These are phyloP conservation scores for Trichoderma koningiopsis DNA, from an alignment of 2,329 filamentous ascomycete genomes.

Conservation along the genomic window DNA sequence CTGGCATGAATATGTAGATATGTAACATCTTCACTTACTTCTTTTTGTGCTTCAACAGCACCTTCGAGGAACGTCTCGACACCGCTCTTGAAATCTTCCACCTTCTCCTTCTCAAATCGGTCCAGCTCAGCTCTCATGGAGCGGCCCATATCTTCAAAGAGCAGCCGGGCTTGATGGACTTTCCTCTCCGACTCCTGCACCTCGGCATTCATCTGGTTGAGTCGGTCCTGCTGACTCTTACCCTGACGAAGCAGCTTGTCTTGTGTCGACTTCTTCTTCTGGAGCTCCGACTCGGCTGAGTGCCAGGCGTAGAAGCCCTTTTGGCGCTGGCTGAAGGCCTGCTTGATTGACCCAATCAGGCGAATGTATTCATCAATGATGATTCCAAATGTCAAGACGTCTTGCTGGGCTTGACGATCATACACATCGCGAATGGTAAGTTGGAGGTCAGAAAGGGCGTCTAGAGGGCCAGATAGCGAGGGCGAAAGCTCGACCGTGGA, in stretches of 20 bases:
- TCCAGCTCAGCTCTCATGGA: conserved; percentile 91
- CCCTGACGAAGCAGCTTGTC: conserved; percentile 96
- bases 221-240: conserved; percentile 90
- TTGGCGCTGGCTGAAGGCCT: conserved; percentile 87
- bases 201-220: conserved; percentile 90
- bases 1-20: background rate
- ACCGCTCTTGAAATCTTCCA: conserved; percentile 97
- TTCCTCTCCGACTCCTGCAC: conserved; percentile 93
- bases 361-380: conserved; percentile 98
- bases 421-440: conserved; percentile 93
- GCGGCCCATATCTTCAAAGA: conserved; percentile 97
- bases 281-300: conserved; percentile 81
- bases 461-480: conserved; percentile 82
- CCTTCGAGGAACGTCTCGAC: conserved; percentile 98
- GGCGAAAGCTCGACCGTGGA: conserved; percentile 92
- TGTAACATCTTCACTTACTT: conserved; percentile 58
- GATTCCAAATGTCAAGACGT: conserved; percentile 93
- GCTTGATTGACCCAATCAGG: conserved; percentile 92
- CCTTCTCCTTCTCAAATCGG: conserved; percentile 93
- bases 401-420: conserved; percentile 94
- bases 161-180: conserved; percentile 82
- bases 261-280: conserved; percentile 84
- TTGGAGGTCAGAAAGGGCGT: conserved; percentile 90
- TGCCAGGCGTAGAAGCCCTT: conserved; percentile 97
- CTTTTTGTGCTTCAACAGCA: conserved; percentile 96